Evolutionary conservation across 306 rosid genomes (phyloP).

Genomic region (Cicer pinnatifidum): DNA sequence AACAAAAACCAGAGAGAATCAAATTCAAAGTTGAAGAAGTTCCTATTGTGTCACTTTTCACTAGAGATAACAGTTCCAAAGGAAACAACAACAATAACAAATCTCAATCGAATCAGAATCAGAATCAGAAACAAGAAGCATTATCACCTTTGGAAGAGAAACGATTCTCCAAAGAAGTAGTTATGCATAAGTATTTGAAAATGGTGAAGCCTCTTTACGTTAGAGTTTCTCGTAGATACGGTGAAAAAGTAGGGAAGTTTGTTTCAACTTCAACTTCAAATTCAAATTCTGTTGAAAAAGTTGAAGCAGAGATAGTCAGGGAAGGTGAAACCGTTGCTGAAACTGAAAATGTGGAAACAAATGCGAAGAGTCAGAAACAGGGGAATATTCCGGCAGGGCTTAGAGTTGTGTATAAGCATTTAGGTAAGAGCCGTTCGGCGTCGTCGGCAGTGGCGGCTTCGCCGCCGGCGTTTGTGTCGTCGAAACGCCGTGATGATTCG

Average conservation of each 20-base stretch:
- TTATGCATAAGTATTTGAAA: conserved; percentile 77
- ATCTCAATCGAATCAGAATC: conserved; percentile 11
- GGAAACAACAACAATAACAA: conserved; percentile 39
- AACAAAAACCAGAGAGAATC: conserved; percentile 26
- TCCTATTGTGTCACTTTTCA: conserved; percentile 79
- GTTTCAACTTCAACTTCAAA: background rate
- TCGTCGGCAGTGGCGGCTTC: conserved; percentile 82
- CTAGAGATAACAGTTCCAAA: conserved; percentile 77
- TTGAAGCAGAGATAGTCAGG: background rate
- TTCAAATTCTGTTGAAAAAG: conserved; percentile 36
- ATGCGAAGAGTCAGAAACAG: conserved; percentile 50
- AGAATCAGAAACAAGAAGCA: conserved; percentile 51
- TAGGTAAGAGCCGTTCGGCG: conserved; percentile 96
- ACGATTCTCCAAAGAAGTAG: conserved; percentile 81
- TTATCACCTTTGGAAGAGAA: conserved; percentile 60
- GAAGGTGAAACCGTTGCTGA: conserved; percentile 48
- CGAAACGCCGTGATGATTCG: conserved; percentile 82
- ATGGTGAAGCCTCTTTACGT: conserved; percentile 89
- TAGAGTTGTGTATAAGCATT: conserved; percentile 81
- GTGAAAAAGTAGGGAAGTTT: conserved; percentile 64
- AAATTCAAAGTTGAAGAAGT: conserved; percentile 88
- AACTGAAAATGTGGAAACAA: conserved; percentile 14
- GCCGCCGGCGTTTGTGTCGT: conserved; percentile 52
- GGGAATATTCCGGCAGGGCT: conserved; percentile 75
- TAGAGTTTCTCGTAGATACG: conserved; percentile 77